Base-by-base conservation (phyloP, 2,329 filamentous ascomycete species). In the Aaosphaeria pasadenensis region DNA sequence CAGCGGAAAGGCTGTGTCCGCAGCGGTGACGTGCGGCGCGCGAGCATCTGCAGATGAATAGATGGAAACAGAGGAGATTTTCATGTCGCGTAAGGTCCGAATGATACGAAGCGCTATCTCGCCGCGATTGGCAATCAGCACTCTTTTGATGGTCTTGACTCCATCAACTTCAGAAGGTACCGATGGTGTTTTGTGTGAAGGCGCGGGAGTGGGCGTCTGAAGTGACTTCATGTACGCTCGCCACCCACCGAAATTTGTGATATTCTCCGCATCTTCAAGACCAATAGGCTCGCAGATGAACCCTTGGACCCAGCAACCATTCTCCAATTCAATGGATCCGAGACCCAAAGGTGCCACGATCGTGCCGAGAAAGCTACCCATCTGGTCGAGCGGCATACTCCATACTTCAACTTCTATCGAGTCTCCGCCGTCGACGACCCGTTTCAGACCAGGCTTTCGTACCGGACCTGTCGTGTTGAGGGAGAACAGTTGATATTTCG, bases 1-100 rank as follows among this genome's bases (percentile, higher is more conserved):
- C 1, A 84, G 71, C 1, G 79, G 60, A 4, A 80, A 66, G 2
- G 81, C 75, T 48, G 78, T 71, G 49, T 83, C 79, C 11, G 82
- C 81, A 13, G 73, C 63, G 1, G 67, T 69, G 3, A 83, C 78
- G 63, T 84, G 81, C 5, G 73, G 66, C 0, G 80, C 7, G 39
- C 9, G 11, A 40, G 24, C 39, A 7, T 40, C 7, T n/a, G 7
- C 33, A 9, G 7, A n/a, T 9, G 24, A 9, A 40, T 40, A 40
- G 39, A 40, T 28, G 9, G 39, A 9, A 28, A 40, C 17, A 11
- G 39, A 40, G 11, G 11, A 11, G 9, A 40, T 7, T 2, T 28
- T 28, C 7, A 40, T 7, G 9, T 40, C 24, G 11, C 39, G 11
- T 3, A 9, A 40, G 7, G 39, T 40, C 9, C 9, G 7, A 40